Percentiles rank a stretch among this genome's conserved stretches.
phyloP scores from a whole-genome alignment of 192 early-diverging fungal species.

The Entophlyctis luteolus region DNA sequence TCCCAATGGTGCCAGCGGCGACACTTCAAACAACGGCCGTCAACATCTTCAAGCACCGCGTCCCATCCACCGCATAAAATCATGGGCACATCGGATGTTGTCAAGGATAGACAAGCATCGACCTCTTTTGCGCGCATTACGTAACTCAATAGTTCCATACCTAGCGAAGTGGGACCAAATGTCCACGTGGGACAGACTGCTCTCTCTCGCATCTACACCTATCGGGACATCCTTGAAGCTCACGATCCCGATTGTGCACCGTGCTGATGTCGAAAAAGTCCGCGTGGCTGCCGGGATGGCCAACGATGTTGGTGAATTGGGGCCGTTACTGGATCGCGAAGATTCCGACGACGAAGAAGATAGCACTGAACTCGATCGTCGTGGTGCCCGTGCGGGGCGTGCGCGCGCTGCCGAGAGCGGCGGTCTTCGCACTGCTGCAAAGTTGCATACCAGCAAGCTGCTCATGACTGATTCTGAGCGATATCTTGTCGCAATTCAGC shows the following conservation, averaged over 20 bases:
- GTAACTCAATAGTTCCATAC: slow-evolving; percentile 51
- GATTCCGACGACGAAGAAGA: slow-evolving; percentile 17
- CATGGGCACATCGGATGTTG: slow-evolving; percentile 1
- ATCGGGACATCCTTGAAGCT: slow-evolving; percentile 49
- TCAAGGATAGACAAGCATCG: slow-evolving; percentile 14
- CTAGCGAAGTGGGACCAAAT: slow-evolving; percentile 53
- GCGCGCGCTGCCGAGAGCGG: neutral
- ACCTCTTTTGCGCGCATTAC: slow-evolving; percentile 9
- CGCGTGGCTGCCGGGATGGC: slow-evolving; percentile 19
- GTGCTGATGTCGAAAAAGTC: slow-evolving; percentile 16
- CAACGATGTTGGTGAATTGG: slow-evolving; percentile 7
- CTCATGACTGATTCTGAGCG: slow-evolving; percentile 45
- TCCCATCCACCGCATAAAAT: neutral
- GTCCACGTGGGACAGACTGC: slow-evolving; percentile 40
- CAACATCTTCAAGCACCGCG: no score
- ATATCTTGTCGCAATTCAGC: slow-evolving; percentile 57
- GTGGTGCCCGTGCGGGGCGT: neutral
- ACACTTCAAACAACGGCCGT: neutral
- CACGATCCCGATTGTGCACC: slow-evolving; percentile 64
- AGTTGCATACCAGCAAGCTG: neutral
- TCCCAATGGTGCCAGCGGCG: no score
- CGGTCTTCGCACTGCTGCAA: neutral
- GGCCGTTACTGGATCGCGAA: slow-evolving; percentile 23
- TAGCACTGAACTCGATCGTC: neutral
- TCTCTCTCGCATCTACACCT: slow-evolving; percentile 50